Base-by-base conservation (phyloP, 2,329 filamentous ascomycete genomes). In the Botrytis cinerea region DNA sequence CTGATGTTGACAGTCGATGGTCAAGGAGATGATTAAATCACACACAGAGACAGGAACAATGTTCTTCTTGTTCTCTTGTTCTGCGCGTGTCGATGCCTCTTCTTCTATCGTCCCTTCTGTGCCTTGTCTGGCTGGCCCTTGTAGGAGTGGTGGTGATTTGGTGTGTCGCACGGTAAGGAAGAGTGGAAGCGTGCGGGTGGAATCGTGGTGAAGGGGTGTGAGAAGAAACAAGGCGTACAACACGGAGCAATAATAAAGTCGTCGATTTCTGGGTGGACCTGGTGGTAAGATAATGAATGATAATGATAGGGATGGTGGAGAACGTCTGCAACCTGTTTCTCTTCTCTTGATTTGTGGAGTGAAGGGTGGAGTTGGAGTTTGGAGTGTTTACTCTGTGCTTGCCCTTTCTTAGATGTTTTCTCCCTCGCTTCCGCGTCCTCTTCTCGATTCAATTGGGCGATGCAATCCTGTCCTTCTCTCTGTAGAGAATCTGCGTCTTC, bases 101-200 rank as follows among this genome's bases (percentile, higher is more conserved):
- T 64, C n/a, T 46, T 48, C 62, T 48, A 9, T 64, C 22, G 35
- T 32, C n/a, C 43, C 62, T 64, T 48, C 62, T 64, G 16, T 46
- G 62, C 43, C 43, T 64, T 16, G 43, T 25, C 28, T 66, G 1
- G 62, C 43, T 48, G 28, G 61, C 8, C 38, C 38, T 63, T 43
- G 61, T 43, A 20, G 60, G 12, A 28, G 51, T 25, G 1, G 43
- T 35, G 25, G 25, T 66, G 43, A 7, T 48, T 46, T 25, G 43
- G 43, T 48, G 62, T 66, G 62, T 66, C 25, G 62, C 48, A 66
- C 62, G 28, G 62, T 10, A 66, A 48, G 43, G 62, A 66, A 66
- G 62, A 48, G 62, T 66, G 62, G 62, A 48, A 66, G 62, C 20
- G 43, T 48, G 43, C 62, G 62, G 43, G 62, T 48, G 43, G 62